phyloP scores from a whole-genome alignment of 768 basidiomycete genomes.

The Mycena galopus region DNA sequence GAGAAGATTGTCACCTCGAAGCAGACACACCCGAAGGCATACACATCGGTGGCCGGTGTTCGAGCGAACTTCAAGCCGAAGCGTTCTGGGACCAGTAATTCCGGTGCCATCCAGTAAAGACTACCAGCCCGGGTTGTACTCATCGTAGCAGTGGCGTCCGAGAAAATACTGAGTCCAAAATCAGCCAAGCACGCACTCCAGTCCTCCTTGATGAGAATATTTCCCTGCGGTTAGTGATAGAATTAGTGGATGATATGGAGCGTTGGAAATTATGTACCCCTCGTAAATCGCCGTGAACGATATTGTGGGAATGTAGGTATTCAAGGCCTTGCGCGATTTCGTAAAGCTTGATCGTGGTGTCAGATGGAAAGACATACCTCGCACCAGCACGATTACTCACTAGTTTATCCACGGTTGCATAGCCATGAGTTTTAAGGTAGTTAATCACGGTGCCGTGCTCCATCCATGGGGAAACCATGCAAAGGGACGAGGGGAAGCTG shows the following conservation, averaged over 20 bases:
- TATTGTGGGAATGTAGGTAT: constrained; percentile 38
- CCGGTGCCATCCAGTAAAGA: constrained; percentile 52
- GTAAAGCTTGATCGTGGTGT: constrained; percentile 16
- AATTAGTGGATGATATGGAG: background rate
- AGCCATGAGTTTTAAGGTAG: constrained; percentile 37
- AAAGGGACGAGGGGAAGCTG: constrained; percentile 40
- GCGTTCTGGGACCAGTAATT: constrained; percentile 46
- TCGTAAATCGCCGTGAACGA: constrained; percentile 40
- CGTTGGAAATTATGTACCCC: constrained; percentile 27
- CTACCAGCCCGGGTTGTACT: constrained; percentile 46
- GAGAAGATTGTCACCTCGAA: constrained; percentile 42
- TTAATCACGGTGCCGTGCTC: constrained; percentile 42
- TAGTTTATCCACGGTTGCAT: constrained; percentile 36
- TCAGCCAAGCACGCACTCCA: constrained; percentile 50
- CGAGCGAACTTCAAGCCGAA: constrained; percentile 42
- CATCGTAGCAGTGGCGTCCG: constrained; percentile 44
- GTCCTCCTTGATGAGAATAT: constrained; percentile 48
- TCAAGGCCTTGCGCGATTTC: constrained; percentile 41
- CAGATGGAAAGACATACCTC: background rate
- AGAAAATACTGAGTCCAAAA: constrained; percentile 49
- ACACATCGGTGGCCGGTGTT: constrained; percentile 48
- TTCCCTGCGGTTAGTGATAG: constrained; percentile 33
- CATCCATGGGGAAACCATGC: constrained; percentile 49
- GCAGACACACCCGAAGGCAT: constrained; percentile 49
- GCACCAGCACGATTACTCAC: background rate